Evolutionary conservation across 2,329 filamentous ascomycete species (phyloP), one percentile per base, ranked within the genome.

Genomic region (Biscogniauxia mediterranea): DNA sequence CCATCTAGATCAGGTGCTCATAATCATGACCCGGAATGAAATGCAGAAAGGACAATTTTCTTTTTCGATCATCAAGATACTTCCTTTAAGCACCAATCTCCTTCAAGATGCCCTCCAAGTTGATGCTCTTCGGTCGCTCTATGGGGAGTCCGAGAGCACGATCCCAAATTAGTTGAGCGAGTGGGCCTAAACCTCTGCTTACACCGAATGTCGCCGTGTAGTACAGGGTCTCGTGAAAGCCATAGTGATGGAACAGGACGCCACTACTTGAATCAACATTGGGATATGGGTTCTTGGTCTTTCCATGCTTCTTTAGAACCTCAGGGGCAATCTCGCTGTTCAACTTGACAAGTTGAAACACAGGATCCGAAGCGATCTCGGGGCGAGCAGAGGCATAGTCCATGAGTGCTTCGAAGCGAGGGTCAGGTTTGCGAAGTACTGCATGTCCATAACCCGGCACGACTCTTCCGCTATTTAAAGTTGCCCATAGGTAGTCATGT

Each of bases 241-340:
- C 95, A 76, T 97, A 99, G 82, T 98, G 93, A 79, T 98, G 89
- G 87, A 99, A 98, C 55, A 99, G 84, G 5, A 98, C 93, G 66
- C 95, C 95, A 0, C 93, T 97, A 65, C 87, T 89, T 54, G 90
- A 93, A 78, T 99, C 95, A 64, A 99, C 95, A 76, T 99, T 99
- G 66, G 95, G 95, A 79, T 94, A 96, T 1, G 95, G 93, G 81
- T 97, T 97, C 85, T 96, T 96, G 68, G 93, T 97, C 89, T 97
- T 98, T 77, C 95, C 95, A 75, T 99, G 95, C 81, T 97, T 88
- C 71, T 87, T 95, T 70, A 99, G 83, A 20, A 99, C 95, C 57
- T 87, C 85, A 17, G 95, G 95, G 0, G 95, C 95, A 65, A 99
- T 89, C 73, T 93, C 89, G 67, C 90, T 93, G 82, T 96, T 98